A percentile compares a stretch with the other conserved stretches of the same genome.
phyloP scores from a whole-genome alignment of 148 eudicot genomes.

The Hydrangea macrophylla region DNA sequence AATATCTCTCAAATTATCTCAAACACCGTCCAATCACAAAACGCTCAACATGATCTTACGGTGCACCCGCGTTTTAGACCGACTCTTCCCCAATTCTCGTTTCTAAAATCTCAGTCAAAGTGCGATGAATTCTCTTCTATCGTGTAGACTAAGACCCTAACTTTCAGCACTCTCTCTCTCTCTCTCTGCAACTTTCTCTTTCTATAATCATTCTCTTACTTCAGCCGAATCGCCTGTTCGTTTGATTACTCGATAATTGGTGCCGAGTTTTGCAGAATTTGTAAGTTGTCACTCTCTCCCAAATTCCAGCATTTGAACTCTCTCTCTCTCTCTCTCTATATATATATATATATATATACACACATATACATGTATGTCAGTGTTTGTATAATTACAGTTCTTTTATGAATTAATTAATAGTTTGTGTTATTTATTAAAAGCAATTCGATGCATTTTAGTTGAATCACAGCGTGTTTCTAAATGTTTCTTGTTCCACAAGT shows the following conservation, averaged over 20 bases:
- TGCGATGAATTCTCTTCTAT: neutral
- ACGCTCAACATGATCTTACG: too few species aligned
- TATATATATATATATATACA: too few species aligned
- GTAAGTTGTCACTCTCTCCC: conserved; percentile 8
- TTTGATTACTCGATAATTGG: conserved; percentile 1
- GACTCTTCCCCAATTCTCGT: neutral
- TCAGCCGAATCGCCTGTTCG: neutral
- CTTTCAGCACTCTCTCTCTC: neutral
- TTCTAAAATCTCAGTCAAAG: neutral
- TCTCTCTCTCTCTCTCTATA: neutral
- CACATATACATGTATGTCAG: too few species aligned
- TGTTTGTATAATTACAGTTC: too few species aligned
- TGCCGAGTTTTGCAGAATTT: neutral
- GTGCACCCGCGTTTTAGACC: neutral
- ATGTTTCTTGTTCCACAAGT: neutral
- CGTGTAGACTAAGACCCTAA: neutral
- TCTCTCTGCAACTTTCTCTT: neutral
- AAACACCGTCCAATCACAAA: too few species aligned
- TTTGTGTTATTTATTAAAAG: neutral
- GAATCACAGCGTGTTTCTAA: neutral
- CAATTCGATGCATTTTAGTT: neutral
- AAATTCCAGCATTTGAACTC: neutral
- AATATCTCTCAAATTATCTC: too few species aligned
- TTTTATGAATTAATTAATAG: neutral
- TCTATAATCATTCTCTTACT: neutral